Conservation (phyloP, 108 stramenopile species). For the Skeletonema menzelii region DNA sequence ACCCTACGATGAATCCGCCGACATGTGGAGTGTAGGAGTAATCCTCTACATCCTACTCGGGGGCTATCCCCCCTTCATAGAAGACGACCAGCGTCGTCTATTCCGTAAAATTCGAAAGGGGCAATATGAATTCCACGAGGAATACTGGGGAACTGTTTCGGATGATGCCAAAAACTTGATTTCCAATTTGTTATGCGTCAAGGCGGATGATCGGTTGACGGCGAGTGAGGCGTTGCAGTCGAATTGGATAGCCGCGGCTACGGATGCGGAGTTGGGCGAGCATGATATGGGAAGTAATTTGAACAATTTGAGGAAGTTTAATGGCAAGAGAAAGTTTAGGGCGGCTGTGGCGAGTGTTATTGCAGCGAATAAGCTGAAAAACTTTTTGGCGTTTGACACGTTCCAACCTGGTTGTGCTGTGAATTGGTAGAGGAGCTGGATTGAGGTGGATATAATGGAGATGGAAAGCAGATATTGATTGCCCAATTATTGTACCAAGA, state of each 20-base stretch:
- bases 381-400: conserved; percentile 44
- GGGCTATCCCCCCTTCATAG: conserved; percentile 92
- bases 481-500: not conserved
- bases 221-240: conserved; percentile 74
- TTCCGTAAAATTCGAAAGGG: conserved; percentile 83
- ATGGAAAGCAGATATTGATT: not conserved
- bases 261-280: conserved; percentile 60
- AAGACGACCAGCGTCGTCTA: conserved; percentile 77
- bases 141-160: conserved; percentile 84
- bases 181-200: conserved; percentile 63
- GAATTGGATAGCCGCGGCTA: conserved; percentile 76
- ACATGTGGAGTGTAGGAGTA: conserved; percentile 98
- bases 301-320: conserved; percentile 71
- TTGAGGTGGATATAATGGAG: not conserved
- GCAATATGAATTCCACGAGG: conserved; percentile 85
- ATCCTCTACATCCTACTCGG: conserved; percentile 96
- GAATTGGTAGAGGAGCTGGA: not conserved
- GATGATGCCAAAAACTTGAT: conserved; percentile 89
- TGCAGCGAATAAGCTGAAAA: conserved; percentile 38
- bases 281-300: conserved; percentile 69
- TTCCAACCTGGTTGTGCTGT: conserved; percentile 16
- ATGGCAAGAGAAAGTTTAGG: conserved; percentile 87
- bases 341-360: conserved; percentile 77
- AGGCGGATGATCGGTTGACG: conserved; percentile 60
- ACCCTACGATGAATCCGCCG: conserved; percentile 90